These are phyloP conservation scores for Protomyces lactucae-debilis DNA, from an alignment of 1,139 yeast genomes.

Conservation along the genomic window DNA sequence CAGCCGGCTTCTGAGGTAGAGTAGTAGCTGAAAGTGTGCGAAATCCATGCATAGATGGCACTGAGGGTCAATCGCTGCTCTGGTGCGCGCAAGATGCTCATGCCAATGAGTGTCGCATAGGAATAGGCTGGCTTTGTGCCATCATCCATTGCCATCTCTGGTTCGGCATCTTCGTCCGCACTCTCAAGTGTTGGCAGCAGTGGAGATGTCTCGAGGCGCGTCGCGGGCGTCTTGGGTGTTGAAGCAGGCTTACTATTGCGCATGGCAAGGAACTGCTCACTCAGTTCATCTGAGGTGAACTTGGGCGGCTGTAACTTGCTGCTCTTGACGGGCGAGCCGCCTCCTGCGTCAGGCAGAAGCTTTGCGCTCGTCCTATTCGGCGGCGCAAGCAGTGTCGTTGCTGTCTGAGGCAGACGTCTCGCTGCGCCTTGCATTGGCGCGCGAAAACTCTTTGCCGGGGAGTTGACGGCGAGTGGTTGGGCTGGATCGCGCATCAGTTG, in stretches of 20 bases:
- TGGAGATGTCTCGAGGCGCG: background rate
- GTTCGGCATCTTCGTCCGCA: conserved; percentile 12
- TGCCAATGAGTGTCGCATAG: conserved; percentile 88
- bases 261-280: conserved; percentile 1
- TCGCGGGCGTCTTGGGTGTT: conserved; percentile 12
- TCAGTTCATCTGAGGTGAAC: conserved; percentile 11
- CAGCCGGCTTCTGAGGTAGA: conserved; percentile 85
- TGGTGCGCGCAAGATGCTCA: conserved; percentile 84
- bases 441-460: conserved; percentile 7
- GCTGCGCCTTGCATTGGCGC: background rate
- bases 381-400: conserved; percentile 3
- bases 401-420: background rate
- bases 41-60: conserved; percentile 90
- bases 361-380: conserved; percentile 1
- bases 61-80: conserved; percentile 76
- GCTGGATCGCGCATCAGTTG: conserved; percentile 21
- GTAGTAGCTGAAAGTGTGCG: conserved; percentile 78
- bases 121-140: conserved; percentile 83
- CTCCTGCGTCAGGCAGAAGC: conserved; percentile 18
- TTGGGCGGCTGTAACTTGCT: conserved; percentile 8
- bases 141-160: conserved; percentile 38
- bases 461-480: background rate
- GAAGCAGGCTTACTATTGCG: conserved; percentile 4
- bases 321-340: conserved; percentile 25
- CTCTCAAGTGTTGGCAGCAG: conserved; percentile 2